Conservation (phyloP, 148 eudicot species). For the Mesembryanthemum crystallinum region DNA sequence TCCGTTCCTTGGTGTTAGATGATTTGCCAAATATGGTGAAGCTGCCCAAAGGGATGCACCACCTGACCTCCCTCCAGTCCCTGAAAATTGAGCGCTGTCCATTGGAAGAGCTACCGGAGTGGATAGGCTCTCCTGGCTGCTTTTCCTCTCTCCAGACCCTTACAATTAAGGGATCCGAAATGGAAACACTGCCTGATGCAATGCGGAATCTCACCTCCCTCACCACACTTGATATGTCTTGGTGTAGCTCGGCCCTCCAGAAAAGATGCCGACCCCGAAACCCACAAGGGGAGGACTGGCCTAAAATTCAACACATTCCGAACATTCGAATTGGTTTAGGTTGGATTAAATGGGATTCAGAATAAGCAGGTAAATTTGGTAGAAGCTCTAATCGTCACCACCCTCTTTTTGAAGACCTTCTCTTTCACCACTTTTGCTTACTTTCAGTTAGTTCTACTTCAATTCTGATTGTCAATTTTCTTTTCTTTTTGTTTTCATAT, state of each 20-base stretch:
- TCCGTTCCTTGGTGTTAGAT: slow-evolving; percentile 12
- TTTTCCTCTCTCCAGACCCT: slow-evolving; percentile 19
- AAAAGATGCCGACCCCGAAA: not conserved
- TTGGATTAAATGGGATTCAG: too few relatives aligned
- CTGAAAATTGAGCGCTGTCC: not conserved
- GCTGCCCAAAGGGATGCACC: slow-evolving; percentile 14
- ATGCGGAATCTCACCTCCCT: not conserved
- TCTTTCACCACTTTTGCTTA: too few relatives aligned
- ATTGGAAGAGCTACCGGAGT: slow-evolving; percentile 23
- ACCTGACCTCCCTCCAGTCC: slow-evolving; percentile 18
- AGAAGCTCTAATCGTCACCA: too few relatives aligned
- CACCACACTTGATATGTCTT: not conserved
- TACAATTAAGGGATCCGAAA: not conserved
- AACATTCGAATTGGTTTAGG: not conserved
- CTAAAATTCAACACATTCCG: not conserved
- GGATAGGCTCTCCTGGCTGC: slow-evolving; percentile 16
- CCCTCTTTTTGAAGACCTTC: too few relatives aligned
- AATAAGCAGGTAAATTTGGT: too few relatives aligned
- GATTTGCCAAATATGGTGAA: not conserved
- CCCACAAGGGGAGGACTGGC: not conserved
- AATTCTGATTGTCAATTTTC: too few relatives aligned
- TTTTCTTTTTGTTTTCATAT: too few relatives aligned
- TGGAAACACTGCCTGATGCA: slow-evolving; percentile 19
- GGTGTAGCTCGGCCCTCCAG: not conserved
- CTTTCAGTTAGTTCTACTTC: too few relatives aligned